Percentiles rank a stretch among this genome's conserved stretches.
Evolutionary conservation across 2,329 filamentous ascomycete species (phyloP).

Genomic region (Colletotrichum sp.): DNA sequence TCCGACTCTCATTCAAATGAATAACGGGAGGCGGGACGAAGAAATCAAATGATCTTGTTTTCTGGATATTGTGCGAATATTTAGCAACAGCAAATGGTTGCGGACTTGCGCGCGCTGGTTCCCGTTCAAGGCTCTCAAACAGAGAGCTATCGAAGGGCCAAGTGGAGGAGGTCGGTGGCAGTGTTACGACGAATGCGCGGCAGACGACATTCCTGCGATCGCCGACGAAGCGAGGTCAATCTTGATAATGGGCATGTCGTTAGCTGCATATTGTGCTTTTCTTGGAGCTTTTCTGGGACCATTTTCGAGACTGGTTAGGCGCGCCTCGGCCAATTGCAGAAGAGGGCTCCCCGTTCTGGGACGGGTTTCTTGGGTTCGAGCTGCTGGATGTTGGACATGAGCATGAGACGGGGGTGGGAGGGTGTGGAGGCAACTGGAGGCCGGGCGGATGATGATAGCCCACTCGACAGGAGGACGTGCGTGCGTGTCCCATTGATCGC

Average conservation of each 20-base stretch:
- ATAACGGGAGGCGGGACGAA: not conserved
- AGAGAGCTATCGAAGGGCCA: not conserved
- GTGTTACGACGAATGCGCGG: conserved; percentile 10
- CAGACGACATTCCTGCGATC: conserved; percentile 4
- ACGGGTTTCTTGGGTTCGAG: not conserved
- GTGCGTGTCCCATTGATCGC: conserved; percentile 16
- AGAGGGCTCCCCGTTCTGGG: not conserved
- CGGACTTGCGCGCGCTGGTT: not conserved
- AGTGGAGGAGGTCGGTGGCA: conserved; percentile 14
- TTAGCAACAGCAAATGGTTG: not conserved
- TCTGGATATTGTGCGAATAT: not conserved
- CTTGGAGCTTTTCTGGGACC: conserved; percentile 6
- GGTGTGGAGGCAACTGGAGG: not conserved
- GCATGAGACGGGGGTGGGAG: not conserved
- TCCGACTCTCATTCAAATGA: not conserved
- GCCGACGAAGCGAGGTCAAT: conserved; percentile 10
- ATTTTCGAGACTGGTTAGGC: not conserved
- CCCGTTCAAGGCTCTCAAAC: not conserved
- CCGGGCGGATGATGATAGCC: not conserved
- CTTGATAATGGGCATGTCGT: conserved; percentile 3
- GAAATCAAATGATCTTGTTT: not conserved
- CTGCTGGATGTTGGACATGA: not conserved
- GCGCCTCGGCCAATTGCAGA: conserved; percentile 4
- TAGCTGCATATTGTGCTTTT: conserved; percentile 12
- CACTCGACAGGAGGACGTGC: not conserved